Evolutionary conservation across 345 rosid genomes (phyloP), one percentile per base, ranked within the genome.

Genomic region (Pseudoturritis turrita): DNA sequence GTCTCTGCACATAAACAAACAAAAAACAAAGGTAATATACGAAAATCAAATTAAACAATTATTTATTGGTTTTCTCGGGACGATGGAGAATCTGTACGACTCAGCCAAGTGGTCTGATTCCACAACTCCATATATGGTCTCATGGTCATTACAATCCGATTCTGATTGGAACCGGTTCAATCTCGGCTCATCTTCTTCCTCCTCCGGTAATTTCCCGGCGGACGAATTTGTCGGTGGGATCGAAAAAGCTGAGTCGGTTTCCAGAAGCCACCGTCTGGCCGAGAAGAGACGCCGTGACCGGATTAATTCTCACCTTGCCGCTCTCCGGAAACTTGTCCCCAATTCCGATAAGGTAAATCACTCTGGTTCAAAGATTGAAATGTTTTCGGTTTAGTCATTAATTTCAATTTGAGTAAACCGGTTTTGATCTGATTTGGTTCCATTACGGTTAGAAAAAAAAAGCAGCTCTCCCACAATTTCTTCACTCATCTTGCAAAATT

Each of bases 211-310:
- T 13, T 70, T 75, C 10, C 74, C 44, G 13, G 40, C 46, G 0
- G 75, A 62, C 46, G 70, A 62, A 5, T 31, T 39, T 58, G 78
- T 74, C 73, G 78, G 78, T 74, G 75, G 71, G 9, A n/a, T 47
- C 1, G 75, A 76, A 1, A 70, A 56, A 50, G 75, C 79, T 23
- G 79, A 76, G 45, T 76, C 67, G 0, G 29, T 70, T 3, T 76
- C 75, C 21, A 62, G 29, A 46, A 69, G 79, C 53, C 98, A 94
- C 72, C 90, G 97, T 76, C 86, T 85, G 7, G 98, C 98, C 0
- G 98, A 94, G 84, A 91, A 94, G 77, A 75, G 97, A 41, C 89
- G 98, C 22, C 77, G 98, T 35, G 98, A 94, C 77, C 78, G 96
- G 50, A 94, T 91, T 39, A 91, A 88, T 73, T 79, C 89, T 0